These are phyloP conservation scores for Limnanthes douglasii DNA, from an alignment of 345 rosid genomes.

Conservation along the genomic window DNA sequence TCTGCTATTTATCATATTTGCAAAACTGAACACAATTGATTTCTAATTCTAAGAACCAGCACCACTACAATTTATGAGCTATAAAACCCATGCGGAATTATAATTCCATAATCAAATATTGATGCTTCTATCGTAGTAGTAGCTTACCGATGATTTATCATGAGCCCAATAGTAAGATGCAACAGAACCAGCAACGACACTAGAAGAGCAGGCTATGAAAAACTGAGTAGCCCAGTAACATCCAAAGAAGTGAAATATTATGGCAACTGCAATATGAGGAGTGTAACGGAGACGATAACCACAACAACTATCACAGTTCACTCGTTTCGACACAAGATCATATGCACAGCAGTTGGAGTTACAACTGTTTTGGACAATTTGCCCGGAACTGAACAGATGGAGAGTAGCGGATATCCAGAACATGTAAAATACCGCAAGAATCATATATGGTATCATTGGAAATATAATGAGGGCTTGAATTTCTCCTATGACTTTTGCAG, in stretches of 20 bases:
- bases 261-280: slow-evolving; percentile 56
- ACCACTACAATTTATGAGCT: background rate
- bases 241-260: slow-evolving; percentile 62
- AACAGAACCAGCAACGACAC: slow-evolving; percentile 61
- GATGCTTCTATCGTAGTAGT: too few species aligned
- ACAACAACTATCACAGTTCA: slow-evolving; percentile 64
- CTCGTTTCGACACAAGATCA: slow-evolving; percentile 37
- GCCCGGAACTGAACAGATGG: slow-evolving; percentile 65
- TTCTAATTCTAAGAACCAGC: too few species aligned
- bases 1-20: too few species aligned
- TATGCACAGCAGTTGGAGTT: slow-evolving; percentile 59
- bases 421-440: slow-evolving; percentile 64
- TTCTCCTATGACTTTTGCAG: slow-evolving; percentile 74
- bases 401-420: slow-evolving; percentile 68
- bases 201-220: slow-evolving; percentile 47
- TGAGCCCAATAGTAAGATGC: slow-evolving; percentile 76
- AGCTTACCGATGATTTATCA: slow-evolving; percentile 48
- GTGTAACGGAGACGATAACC: slow-evolving; percentile 64
- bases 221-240: slow-evolving; percentile 74
- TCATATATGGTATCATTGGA: slow-evolving; percentile 41
- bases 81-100: too few species aligned
- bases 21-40: too few species aligned
- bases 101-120: too few species aligned
- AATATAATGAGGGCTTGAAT: slow-evolving; percentile 61
- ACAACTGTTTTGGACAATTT: slow-evolving; percentile 43